Evolutionary conservation across 2,329 filamentous ascomycete species (phyloP).

Genomic region (Saccharata proteae): DNA sequence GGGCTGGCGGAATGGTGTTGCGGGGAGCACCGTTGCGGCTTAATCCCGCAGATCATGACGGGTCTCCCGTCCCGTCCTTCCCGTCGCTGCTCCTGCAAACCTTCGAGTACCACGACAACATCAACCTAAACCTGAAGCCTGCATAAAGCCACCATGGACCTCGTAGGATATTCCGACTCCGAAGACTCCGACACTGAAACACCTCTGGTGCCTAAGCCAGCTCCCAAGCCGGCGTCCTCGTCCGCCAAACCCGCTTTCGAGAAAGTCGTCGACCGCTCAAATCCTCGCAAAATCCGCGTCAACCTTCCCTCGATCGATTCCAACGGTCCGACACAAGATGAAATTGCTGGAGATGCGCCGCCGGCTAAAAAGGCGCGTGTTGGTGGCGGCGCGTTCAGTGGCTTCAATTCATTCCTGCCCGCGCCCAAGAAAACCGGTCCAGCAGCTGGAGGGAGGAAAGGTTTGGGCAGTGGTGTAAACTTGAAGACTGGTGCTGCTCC

Average conservation of each 20-base stretch:
- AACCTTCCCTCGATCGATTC: conserved; percentile 51
- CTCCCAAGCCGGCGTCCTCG: conserved; percentile 16
- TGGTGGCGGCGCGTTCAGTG: conserved; percentile 55
- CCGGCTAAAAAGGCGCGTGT: conserved; percentile 61
- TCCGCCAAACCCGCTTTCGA: conserved; percentile 51
- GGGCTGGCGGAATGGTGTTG: no score
- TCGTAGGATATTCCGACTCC: conserved; percentile 77
- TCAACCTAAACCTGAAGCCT: no score
- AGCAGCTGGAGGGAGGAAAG: conserved; percentile 19
- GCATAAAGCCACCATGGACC: conserved; percentile 58
- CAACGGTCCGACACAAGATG: conserved; percentile 17
- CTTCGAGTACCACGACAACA: no score
- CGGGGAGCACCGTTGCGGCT: no score
- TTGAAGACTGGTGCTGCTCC: conserved; percentile 75
- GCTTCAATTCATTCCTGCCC: conserved; percentile 78
- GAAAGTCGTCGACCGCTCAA: conserved; percentile 70
- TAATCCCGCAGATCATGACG: no score
- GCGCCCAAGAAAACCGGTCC: conserved; percentile 54
- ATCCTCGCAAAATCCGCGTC: conserved; percentile 74
- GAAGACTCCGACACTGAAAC: conserved; percentile 53
- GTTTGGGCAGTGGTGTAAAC: conserved; percentile 48
- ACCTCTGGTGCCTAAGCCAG: conserved; percentile 17
- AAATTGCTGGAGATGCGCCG: conserved; percentile 30
- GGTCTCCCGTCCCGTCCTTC: no score
- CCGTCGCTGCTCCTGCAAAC: no score